Evolutionary conservation across 768 basidiomycete species (phyloP), one percentile per base, ranked within the genome.

Genomic region (Pulveroboletus sp.): DNA sequence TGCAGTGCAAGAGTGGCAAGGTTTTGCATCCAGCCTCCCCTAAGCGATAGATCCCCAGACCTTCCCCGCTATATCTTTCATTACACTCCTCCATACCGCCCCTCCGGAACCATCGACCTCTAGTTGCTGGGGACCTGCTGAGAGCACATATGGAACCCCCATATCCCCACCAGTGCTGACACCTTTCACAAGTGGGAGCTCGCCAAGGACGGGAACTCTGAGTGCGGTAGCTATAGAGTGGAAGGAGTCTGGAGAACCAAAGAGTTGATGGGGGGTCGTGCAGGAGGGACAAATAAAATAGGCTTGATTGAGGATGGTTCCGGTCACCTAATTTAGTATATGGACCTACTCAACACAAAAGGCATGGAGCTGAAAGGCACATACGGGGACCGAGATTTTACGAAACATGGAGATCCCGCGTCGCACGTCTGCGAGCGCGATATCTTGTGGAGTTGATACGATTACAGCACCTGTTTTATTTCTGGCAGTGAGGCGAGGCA

Each of bases 391-490:
- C 15, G 78, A 75, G 8, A 97, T 77, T 68, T 94, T 96, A 46
- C 81, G 80, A 63, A 97, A 85, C 91, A 95, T 95, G 8, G 85
- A 78, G 21, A 97, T 87, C 0, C 95, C 94, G 57, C 94, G 94
- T 52, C 89, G 78, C 1, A 93, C 93, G 64, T 98, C 95, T 5
- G 89, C 77, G 5, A 97, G 76, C 3, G 94, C 89, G 31, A 98
- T 88, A 58, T 95, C 89, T 66, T 99, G 95, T 0, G 95, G 94
- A 7, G 95, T 97, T 0, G 93, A 95, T 2, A 97, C 85, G 50
- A 99, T 90, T 2, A 99, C 84, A 0, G 91, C 83, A 10, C 93
- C 94, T 97, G 43, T 49, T 40, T 28, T 1, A 33, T 48, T 24
- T 14, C n/a, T 14, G 3, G 31, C 31, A 1, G 28, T 37, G 10